phyloP scores from a whole-genome alignment of 257 asterid genomes.

The Prunella vulgaris region DNA sequence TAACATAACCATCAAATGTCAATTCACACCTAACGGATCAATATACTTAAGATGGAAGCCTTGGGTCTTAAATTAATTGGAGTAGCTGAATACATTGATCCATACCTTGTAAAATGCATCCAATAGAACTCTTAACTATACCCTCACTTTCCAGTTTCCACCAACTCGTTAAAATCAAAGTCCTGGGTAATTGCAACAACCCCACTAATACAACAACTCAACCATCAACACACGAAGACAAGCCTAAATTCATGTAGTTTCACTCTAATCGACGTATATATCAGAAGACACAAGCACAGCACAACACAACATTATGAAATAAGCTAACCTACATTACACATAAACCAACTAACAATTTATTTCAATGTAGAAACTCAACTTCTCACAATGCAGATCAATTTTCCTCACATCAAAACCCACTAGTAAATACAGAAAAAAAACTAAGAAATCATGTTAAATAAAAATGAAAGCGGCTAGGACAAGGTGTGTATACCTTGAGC shows the following conservation, averaged over 20 bases:
- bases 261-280: background rate
- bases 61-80: background rate
- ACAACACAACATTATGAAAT: background rate
- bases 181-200: background rate
- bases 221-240: background rate
- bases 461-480: background rate
- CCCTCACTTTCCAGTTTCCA: background rate
- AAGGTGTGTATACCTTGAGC: slow-evolving; percentile 48
- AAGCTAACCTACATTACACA: background rate
- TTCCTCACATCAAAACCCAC: background rate
- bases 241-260: background rate
- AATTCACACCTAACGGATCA: background rate
- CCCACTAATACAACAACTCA: background rate
- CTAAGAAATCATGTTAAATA: too few relatives aligned
- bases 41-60: background rate
- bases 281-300: background rate
- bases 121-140: background rate
- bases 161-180: background rate
- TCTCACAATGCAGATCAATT: slow-evolving; percentile 7
- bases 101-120: background rate
- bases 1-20: background rate
- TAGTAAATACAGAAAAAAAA: background rate
- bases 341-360: background rate
- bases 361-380: background rate
- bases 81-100: background rate